Evolutionary conservation across 495 filamentous ascomycete species (phyloP).

Genomic region (Parathielavia appendiculata): DNA sequence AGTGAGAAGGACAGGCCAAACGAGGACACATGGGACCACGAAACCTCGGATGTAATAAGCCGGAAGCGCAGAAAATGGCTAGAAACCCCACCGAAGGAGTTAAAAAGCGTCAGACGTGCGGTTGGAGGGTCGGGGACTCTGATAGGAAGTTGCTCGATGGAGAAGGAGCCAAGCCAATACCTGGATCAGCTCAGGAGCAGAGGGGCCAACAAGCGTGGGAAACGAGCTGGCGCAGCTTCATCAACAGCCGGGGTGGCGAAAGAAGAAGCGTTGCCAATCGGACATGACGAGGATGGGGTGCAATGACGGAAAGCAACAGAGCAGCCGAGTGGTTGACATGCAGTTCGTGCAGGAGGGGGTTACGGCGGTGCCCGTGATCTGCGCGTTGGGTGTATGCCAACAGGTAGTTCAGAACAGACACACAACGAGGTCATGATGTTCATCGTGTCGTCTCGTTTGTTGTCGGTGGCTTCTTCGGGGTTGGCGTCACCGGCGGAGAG

Average conservation of each 20-base stretch:
- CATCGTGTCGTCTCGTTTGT: not conserved
- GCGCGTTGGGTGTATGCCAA: not conserved
- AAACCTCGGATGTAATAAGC: not conserved
- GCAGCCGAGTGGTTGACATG: not conserved
- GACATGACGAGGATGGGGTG: not conserved
- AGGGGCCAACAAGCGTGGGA: not conserved
- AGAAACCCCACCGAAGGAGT: constrained; percentile 21
- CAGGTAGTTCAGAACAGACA: not conserved
- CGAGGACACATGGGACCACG: too few species aligned
- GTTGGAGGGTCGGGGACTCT: not conserved
- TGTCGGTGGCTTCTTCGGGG: constrained; percentile 8
- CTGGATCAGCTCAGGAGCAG: not conserved
- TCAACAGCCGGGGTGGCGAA: not conserved
- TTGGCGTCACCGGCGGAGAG: not conserved
- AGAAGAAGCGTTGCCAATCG: not conserved
- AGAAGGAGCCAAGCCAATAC: constrained; percentile 3
- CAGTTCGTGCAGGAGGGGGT: not conserved
- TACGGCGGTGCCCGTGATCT: constrained; percentile 1
- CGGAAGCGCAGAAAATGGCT: constrained; percentile 18
- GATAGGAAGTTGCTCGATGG: not conserved
- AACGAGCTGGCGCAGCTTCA: not conserved
- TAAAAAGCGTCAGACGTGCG: not conserved
- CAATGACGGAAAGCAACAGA: constrained; percentile 7
- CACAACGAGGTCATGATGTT: not conserved
- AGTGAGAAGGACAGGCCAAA: not conserved